A percentile compares a stretch with the other conserved stretches of the same genome.
Evolutionary conservation across 2,329 filamentous ascomycete genomes (phyloP).

Genomic region (Cercospora sp.): DNA sequence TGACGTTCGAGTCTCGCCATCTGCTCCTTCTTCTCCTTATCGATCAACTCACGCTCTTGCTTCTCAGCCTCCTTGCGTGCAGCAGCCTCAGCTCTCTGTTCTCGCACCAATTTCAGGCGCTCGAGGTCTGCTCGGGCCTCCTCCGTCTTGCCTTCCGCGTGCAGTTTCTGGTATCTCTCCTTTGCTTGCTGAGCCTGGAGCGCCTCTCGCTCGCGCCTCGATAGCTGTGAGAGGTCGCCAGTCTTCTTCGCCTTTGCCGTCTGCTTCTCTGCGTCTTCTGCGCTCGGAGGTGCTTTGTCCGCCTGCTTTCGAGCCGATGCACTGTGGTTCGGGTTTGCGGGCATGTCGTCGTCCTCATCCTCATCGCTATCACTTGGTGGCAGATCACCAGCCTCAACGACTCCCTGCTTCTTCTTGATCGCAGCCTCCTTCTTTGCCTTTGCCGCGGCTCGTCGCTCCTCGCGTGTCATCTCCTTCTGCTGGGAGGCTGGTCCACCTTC

Average conservation of each 20-base stretch:
- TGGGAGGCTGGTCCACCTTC: slow-evolving; percentile 41
- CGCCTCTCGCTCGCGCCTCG: slow-evolving; percentile 71
- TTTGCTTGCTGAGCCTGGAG: slow-evolving; percentile 83
- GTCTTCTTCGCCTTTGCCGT: slow-evolving; percentile 60
- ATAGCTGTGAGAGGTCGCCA: slow-evolving; percentile 57
- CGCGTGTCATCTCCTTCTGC: slow-evolving; percentile 66
- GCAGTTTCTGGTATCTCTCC: slow-evolving; percentile 86
- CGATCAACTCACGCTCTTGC: slow-evolving; percentile 52
- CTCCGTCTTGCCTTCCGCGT: slow-evolving; percentile 94
- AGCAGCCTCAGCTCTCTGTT: slow-evolving; percentile 82
- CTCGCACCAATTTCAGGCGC: slow-evolving; percentile 74
- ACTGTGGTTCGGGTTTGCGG: slow-evolving; percentile 87
- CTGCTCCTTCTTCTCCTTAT: slow-evolving; percentile 58
- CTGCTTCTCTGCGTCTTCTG: slow-evolving; percentile 47
- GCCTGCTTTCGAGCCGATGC: slow-evolving; percentile 69
- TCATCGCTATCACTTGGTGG: slow-evolving; percentile 67
- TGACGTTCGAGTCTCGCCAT: slow-evolving; percentile 50
- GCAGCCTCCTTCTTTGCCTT: slow-evolving; percentile 91
- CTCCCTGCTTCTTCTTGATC: slow-evolving; percentile 69
- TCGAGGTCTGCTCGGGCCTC: slow-evolving; percentile 89
- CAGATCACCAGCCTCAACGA: slow-evolving; percentile 80
- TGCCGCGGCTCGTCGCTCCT: slow-evolving; percentile 81
- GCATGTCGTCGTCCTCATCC: slow-evolving; percentile 64
- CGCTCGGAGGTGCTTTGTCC: slow-evolving; percentile 51
- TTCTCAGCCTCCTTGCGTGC: slow-evolving; percentile 72